These are phyloP conservation scores for Chlorella variabilis DNA, from an alignment of 163 green algal genomes.

Conservation along the genomic window DNA sequence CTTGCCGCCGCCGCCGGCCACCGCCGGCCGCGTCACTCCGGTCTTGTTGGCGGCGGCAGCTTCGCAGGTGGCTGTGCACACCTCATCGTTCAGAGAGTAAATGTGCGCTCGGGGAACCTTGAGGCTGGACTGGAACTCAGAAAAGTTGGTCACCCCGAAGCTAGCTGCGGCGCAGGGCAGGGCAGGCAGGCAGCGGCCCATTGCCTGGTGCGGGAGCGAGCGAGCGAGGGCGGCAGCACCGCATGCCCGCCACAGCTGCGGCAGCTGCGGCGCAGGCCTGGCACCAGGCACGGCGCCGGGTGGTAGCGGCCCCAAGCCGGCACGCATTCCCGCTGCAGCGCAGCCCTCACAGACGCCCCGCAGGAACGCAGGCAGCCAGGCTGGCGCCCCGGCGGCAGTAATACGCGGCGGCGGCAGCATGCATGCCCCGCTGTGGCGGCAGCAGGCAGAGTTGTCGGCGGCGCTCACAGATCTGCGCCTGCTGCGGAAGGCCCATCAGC, in stretches of 20 bases:
- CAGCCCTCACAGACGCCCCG: no score
- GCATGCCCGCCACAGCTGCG: no score
- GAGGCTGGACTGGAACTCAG: background rate
- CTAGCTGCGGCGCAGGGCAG: background rate
- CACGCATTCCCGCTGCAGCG: no score
- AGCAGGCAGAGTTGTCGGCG: background rate
- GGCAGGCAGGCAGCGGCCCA: background rate
- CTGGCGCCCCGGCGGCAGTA: no score
- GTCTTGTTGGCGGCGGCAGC: background rate
- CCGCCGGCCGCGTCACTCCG: background rate
- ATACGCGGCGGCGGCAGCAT: background rate
- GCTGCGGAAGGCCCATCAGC: constrained; percentile 17
- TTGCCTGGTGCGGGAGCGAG: no score
- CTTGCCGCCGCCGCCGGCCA: background rate
- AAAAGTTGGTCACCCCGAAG: constrained; percentile 13
- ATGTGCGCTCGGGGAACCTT: background rate
- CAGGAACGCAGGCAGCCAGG: background rate
- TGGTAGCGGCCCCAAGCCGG: no score
- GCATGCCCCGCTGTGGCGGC: background rate
- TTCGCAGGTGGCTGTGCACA: background rate
- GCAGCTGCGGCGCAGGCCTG: no score
- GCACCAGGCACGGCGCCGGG: no score
- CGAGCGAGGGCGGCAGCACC: no score
- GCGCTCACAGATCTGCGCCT: constrained; percentile 25
- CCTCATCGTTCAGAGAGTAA: background rate